These are phyloP conservation scores for Pichia membranifaciens DNA, from an alignment of 805 yeast species.

Conservation along the genomic window DNA sequence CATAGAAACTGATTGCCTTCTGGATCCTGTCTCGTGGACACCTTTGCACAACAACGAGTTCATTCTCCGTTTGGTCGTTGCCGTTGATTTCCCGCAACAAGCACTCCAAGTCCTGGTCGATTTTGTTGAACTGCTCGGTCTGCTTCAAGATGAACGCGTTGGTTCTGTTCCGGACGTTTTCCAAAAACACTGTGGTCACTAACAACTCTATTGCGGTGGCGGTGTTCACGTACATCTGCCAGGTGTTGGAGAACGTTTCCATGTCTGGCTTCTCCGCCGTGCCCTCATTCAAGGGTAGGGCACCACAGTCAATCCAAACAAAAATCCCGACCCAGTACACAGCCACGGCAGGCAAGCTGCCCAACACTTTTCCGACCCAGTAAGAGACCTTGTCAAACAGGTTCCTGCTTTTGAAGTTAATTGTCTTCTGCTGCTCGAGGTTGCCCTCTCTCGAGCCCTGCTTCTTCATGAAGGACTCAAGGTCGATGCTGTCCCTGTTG, in stretches of 20 bases:
- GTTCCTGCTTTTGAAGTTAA: slow-evolving; percentile 18
- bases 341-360: slow-evolving; percentile 29
- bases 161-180: slow-evolving; percentile 36
- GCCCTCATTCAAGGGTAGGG: slow-evolving; percentile 17
- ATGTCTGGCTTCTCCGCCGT: slow-evolving; percentile 10
- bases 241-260: slow-evolving; percentile 29
- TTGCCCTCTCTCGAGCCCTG: slow-evolving; percentile 32
- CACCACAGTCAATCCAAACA: slow-evolving; percentile 36
- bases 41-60: slow-evolving; percentile 26
- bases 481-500: background rate
- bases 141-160: slow-evolving; percentile 26
- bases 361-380: slow-evolving; percentile 23
- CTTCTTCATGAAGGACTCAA: background rate
- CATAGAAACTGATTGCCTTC: slow-evolving; percentile 27
- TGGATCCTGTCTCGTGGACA: slow-evolving; percentile 14
- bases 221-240: slow-evolving; percentile 41
- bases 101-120: slow-evolving; percentile 30
- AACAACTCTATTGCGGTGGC: slow-evolving; percentile 34
- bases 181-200: slow-evolving; percentile 33
- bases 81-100: background rate
- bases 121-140: slow-evolving; percentile 16
- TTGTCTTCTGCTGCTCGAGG: slow-evolving; percentile 2
- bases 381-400: slow-evolving; percentile 33
- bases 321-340: slow-evolving; percentile 36
- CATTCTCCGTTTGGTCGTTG: slow-evolving; percentile 19